Evolutionary conservation across 1,139 yeast genomes (phyloP), one percentile per base, ranked within the genome.

Genomic region (Candida dubliniensis): DNA sequence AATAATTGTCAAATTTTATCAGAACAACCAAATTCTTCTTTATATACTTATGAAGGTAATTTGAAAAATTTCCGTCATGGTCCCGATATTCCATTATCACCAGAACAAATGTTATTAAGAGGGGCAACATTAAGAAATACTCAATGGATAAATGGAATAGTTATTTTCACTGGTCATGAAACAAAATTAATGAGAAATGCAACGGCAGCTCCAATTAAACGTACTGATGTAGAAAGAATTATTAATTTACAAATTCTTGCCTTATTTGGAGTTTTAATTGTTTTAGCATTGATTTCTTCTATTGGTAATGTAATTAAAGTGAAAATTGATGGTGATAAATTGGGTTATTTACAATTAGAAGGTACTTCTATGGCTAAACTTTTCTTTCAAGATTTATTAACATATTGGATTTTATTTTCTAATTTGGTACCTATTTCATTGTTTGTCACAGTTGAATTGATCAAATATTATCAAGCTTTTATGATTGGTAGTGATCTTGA

Each of bases 161-260:
- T 88, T 2, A 81, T 93, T 1, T 95, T 93, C 61, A 95, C 99
- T 0, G 99, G 99, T 25, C 99, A 95, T 63, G 99, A 95, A 67
- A 93, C 99, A 0, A 95, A 95, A 60, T 76, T 95, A 52, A 93
- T 95, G 99, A 81, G 99, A 60, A 95, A 95, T 68, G 99, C 99
- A 11, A 91, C 98, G 2, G 97, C 99, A 2, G 85, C 99, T 1
- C 99, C 99, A 4, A 95, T 95, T 57, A 95, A 95, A 61, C 79
- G 96, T 58, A 95, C 99, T 1, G 96, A 96, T 25, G 98, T 95
- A 11, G 99, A 95, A 69, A 81, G 96, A 64, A 88, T 91, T 66
- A 91, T 95, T 53, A 95, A 95, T 62, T 68, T 88, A 56, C 99
- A 95, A 63, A 93, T 93, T 57, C 71, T 93, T 51, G 96, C 93